A percentile compares a stretch with the other conserved stretches of the same genome.
Conservation (phyloP, 345 rosid genomes). For the Angophora floribunda region DNA sequence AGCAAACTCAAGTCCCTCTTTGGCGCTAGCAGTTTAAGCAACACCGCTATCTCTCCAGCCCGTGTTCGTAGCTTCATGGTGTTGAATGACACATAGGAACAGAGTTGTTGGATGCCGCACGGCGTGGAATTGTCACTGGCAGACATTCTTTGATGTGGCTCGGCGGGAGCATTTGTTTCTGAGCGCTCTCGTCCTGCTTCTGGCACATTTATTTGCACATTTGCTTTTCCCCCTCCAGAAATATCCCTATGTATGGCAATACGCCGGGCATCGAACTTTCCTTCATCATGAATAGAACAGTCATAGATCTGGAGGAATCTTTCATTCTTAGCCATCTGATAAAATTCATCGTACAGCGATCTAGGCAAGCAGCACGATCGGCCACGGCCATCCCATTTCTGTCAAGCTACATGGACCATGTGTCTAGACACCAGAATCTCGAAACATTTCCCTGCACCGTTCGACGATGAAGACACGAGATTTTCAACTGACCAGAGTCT, state of each 20-base stretch:
- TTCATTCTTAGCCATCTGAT: neutral
- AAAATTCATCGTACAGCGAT: neutral
- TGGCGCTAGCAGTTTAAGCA: neutral
- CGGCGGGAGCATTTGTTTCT: neutral
- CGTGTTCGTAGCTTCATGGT: neutral
- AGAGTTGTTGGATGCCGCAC: neutral
- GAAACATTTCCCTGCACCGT: neutral
- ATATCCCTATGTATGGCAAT: neutral
- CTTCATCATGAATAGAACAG: neutral
- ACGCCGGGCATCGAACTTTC: neutral
- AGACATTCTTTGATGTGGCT: neutral
- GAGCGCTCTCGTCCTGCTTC: neutral
- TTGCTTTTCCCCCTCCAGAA: neutral
- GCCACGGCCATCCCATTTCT: conserved; percentile 10
- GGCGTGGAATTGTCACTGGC: neutral
- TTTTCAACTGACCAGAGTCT: conserved; percentile 25
- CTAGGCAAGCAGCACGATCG: conserved; percentile 6
- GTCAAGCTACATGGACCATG: conserved; percentile 4
- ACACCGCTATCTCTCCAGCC: neutral
- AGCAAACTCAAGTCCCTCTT: neutral
- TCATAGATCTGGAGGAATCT: neutral
- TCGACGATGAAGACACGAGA: neutral
- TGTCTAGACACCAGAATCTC: conserved; percentile 2
- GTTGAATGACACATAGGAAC: conserved; percentile 6
- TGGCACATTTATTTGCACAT: neutral